These are phyloP conservation scores for Kluyveromyces aestuarii DNA, from an alignment of 805 yeast species.

Conservation along the genomic window DNA sequence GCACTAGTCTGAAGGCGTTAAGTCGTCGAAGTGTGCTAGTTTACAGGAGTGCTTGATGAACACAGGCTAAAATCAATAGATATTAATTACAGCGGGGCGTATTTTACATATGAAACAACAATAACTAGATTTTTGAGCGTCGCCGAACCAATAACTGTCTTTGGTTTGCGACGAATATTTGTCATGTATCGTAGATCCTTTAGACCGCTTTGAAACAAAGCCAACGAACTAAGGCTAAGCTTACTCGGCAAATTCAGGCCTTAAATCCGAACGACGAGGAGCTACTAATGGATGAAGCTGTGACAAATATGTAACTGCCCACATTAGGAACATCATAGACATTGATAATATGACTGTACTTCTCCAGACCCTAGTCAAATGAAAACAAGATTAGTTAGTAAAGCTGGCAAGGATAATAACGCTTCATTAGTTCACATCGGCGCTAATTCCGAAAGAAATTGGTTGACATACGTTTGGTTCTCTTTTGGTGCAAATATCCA, in stretches of 20 bases:
- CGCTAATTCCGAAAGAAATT: neutral
- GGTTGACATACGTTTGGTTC: slow-evolving; percentile 49
- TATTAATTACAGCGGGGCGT: neutral
- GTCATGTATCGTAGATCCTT: neutral
- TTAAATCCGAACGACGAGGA: slow-evolving; percentile 81
- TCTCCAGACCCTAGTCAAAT: slow-evolving; percentile 48
- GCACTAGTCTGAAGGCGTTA: neutral
- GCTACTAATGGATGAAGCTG: slow-evolving; percentile 88
- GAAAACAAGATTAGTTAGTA: slow-evolving; percentile 2
- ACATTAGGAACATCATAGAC: slow-evolving; percentile 75
- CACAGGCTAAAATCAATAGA: no score
- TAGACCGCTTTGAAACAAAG: neutral
- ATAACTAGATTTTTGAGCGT: no score
- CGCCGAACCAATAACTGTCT: neutral
- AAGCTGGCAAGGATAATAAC: neutral
- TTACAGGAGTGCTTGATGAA: neutral
- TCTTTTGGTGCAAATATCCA: slow-evolving; percentile 85
- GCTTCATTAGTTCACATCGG: neutral
- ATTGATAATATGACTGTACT: slow-evolving; percentile 58
- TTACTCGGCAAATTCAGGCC: slow-evolving; percentile 54
- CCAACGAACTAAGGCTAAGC: neutral
- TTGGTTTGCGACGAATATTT: neutral
- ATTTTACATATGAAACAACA: neutral
- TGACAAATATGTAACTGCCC: slow-evolving; percentile 83
- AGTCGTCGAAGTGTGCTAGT: no score